Percentiles rank a stretch among this genome's conserved stretches.
These are phyloP conservation scores for Leccinum fallax DNA, from an alignment of 1,284 basidiomycete genomes.

Conservation along the genomic window DNA sequence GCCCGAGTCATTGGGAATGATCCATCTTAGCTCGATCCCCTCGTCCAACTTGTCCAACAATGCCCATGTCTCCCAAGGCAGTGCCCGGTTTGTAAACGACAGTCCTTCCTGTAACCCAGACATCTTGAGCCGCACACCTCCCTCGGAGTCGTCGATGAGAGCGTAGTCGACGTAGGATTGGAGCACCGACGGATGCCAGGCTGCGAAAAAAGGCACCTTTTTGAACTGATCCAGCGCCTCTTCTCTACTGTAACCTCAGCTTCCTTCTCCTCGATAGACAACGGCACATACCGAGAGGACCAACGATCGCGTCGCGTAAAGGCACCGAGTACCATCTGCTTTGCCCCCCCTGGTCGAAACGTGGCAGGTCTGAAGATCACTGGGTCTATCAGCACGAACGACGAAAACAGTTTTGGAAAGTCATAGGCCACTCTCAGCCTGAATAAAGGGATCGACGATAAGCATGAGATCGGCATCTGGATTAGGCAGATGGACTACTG, in stretches of 20 bases:
- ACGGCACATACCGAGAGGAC: conserved; percentile 52
- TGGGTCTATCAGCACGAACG: conserved; percentile 81
- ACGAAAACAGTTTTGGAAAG: conserved; percentile 69
- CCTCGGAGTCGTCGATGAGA: conserved; percentile 41
- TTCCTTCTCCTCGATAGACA: background rate
- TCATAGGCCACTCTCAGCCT: conserved; percentile 64
- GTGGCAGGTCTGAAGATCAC: conserved; percentile 49
- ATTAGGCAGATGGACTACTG: conserved; percentile 28
- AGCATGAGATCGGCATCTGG: background rate
- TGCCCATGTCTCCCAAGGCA: conserved; percentile 49
- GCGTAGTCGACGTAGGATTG: conserved; percentile 69
- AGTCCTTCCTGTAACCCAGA: conserved; percentile 58
- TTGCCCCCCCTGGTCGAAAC: conserved; percentile 11
- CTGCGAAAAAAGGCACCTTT: conserved; percentile 66
- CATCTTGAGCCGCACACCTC: conserved; percentile 62
- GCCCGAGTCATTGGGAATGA: conserved; percentile 54
- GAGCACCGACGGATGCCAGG: conserved; percentile 75
- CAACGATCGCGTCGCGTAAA: conserved; percentile 67
- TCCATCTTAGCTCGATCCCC: conserved; percentile 53
- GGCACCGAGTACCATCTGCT: conserved; percentile 45
- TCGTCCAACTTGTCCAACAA: conserved; percentile 47
- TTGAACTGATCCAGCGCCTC: conserved; percentile 60
- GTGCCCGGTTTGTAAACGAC: conserved; percentile 49
- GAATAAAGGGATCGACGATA: background rate
- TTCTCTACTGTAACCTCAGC: conserved; percentile 44